Evolutionary conservation across 2,329 filamentous ascomycete genomes (phyloP).

Genomic region (Dendryphion nanum): DNA sequence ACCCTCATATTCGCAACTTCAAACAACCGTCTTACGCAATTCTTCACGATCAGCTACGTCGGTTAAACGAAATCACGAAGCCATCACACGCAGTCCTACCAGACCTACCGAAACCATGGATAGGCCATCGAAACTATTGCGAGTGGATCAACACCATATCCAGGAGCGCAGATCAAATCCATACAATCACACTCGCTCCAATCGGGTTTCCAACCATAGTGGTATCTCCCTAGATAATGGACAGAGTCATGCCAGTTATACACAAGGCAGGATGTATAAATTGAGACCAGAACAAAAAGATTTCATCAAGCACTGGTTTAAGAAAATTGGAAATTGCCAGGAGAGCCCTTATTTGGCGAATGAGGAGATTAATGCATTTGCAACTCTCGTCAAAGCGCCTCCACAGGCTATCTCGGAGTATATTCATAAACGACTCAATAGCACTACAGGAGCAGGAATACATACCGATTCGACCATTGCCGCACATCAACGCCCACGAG

Average conservation of each 20-base stretch:
- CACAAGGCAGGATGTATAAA: not conserved
- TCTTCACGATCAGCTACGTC: not conserved
- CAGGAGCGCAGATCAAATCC: not conserved
- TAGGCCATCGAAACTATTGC: not conserved
- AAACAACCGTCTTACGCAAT: not conserved
- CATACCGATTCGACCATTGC: too few species aligned
- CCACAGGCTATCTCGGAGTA: constrained; percentile 15
- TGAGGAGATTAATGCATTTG: constrained; percentile 13
- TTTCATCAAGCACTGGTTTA: constrained; percentile 14
- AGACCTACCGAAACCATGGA: not conserved
- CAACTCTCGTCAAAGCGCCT: constrained; percentile 10
- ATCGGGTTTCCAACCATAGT: not conserved
- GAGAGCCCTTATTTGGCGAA: constrained; percentile 1
- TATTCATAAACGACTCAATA: constrained; percentile 8
- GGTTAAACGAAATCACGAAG: not conserved
- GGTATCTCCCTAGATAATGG: not conserved
- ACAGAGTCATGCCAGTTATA: not conserved
- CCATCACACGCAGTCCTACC: not conserved
- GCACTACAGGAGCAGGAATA: too few species aligned
- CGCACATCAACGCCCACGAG: not conserved
- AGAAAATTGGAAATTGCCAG: constrained; percentile 7
- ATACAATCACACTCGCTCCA: not conserved
- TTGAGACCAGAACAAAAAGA: constrained; percentile 13
- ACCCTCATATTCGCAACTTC: too few species aligned
- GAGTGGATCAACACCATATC: not conserved